Percentiles rank a stretch among this genome's conserved stretches.
Conservation (phyloP, 1,284 basidiomycete genomes). For the Tylopilus sp. region DNA sequence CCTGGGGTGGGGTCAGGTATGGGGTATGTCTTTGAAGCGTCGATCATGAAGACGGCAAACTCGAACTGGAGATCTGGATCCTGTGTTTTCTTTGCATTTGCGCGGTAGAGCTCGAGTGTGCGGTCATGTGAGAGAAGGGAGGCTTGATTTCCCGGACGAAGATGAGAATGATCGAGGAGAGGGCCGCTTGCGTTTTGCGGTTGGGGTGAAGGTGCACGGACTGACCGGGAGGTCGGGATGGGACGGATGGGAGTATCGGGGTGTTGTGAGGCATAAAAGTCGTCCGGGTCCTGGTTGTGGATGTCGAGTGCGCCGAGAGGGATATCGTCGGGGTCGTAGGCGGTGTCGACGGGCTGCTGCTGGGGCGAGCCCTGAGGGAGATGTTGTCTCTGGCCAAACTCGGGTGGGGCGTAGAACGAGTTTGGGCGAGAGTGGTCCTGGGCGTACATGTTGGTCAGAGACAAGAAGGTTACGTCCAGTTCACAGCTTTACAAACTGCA, state of each 20-base stretch:
- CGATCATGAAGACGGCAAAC: constrained; percentile 98
- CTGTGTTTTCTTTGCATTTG: constrained; percentile 98
- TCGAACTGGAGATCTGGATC: constrained; percentile 98
- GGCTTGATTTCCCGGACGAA: constrained; percentile 93
- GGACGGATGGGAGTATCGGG: constrained; percentile 39
- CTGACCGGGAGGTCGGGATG: constrained; percentile 49
- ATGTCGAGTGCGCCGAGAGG: constrained; percentile 39
- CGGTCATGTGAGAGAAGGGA: constrained; percentile 94
- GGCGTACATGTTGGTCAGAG: constrained; percentile 43
- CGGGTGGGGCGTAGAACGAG: constrained; percentile 45
- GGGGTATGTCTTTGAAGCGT: constrained; percentile 90
- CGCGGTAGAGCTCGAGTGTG: constrained; percentile 96
- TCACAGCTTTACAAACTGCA: constrained; percentile 22
- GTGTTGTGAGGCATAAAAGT: constrained; percentile 50
- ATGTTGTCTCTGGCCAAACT: constrained; percentile 36
- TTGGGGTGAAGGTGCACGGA: constrained; percentile 47
- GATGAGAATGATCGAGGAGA: constrained; percentile 93
- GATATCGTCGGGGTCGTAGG: constrained; percentile 46
- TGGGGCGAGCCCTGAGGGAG: constrained; percentile 36
- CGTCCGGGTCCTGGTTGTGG: constrained; percentile 44
- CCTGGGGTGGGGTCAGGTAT: constrained; percentile 75
- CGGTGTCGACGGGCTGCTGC: constrained; percentile 44
- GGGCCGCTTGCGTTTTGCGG: constrained; percentile 67
- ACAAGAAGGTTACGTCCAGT: constrained; percentile 21
- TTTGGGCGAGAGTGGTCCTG: constrained; percentile 48